Evolutionary conservation across 208 protist genomes (phyloP).

Genomic region (Wallacemonas sp.): DNA sequence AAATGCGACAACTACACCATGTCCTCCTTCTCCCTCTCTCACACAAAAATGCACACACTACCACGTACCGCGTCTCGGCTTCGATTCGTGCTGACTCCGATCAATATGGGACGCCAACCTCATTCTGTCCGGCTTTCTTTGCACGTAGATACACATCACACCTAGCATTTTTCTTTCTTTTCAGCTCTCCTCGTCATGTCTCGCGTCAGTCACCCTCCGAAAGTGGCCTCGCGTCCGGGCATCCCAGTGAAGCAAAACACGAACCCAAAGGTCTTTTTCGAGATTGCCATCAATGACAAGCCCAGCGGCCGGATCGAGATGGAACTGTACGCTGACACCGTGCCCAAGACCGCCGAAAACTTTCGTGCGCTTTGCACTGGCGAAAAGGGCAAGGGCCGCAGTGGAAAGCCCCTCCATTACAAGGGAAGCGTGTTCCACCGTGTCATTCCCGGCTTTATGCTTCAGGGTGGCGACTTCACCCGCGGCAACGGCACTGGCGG

Average conservation of each 20-base stretch:
- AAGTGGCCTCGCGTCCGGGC: slow-evolving; percentile 31
- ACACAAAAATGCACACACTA: too few relatives aligned
- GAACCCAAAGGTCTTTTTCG: slow-evolving; percentile 92
- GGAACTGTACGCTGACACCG: slow-evolving; percentile 91
- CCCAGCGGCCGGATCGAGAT: slow-evolving; percentile 84
- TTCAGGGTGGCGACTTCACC: slow-evolving; percentile 98
- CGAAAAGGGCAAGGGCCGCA: slow-evolving; percentile 86
- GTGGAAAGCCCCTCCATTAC: slow-evolving; percentile 96
- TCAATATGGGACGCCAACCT: neutral
- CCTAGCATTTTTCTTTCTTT: neutral
- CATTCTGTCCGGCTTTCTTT: too few relatives aligned
- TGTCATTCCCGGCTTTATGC: slow-evolving; percentile 96
- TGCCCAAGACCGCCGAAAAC: slow-evolving; percentile 94
- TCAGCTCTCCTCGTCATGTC: slow-evolving; percentile 31
- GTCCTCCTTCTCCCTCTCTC: too few relatives aligned
- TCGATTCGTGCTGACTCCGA: neutral
- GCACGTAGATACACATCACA: too few relatives aligned
- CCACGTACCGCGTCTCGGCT: too few relatives aligned
- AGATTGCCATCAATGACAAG: slow-evolving; percentile 78
- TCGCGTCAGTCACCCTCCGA: slow-evolving; percentile 63
- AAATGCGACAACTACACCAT: too few relatives aligned
- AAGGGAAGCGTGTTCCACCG: slow-evolving; percentile 97
- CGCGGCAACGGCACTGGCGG: slow-evolving; percentile 96
- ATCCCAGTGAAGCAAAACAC: slow-evolving; percentile 20
- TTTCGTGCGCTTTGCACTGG: slow-evolving; percentile 92